A percentile compares a stretch with the other conserved stretches of the same genome.
Conservation (phyloP, 306 rosid genomes). For the Quercus mongolica region DNA sequence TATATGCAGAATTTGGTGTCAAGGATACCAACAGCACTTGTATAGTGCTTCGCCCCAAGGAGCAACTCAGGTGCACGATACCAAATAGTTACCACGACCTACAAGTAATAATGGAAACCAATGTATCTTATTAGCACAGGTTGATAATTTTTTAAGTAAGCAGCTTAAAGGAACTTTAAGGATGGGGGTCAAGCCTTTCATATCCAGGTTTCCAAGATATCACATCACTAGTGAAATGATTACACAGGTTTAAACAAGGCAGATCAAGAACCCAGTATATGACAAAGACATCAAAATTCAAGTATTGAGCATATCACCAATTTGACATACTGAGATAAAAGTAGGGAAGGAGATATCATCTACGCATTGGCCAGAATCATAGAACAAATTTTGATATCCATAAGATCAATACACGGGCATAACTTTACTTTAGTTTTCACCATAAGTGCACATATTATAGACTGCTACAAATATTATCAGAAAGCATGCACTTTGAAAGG, state of each 20-base stretch:
- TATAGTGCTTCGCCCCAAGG: constrained; percentile 97
- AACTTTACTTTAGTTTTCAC: not conserved
- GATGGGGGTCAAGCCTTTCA: constrained; percentile 5
- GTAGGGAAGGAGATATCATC: not conserved
- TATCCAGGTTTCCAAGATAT: constrained; percentile 4
- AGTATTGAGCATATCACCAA: constrained; percentile 14
- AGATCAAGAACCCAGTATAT: constrained; percentile 11
- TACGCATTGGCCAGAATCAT: not conserved
- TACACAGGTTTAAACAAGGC: not conserved
- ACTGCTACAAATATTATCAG: not conserved
- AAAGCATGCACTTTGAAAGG: not conserved
- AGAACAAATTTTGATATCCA: not conserved
- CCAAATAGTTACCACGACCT: constrained; percentile 99
- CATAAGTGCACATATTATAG: not conserved
- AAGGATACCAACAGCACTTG: constrained; percentile 98
- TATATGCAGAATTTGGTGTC: constrained; percentile 6
- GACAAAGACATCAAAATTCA: constrained; percentile 15
- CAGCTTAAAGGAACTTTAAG: constrained; percentile 6
- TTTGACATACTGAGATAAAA: not conserved
- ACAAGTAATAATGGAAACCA: constrained; percentile 26
- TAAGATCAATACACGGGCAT: not conserved
- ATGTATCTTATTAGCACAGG: constrained; percentile 15
- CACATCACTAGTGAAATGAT: constrained; percentile 2
- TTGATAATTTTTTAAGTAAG: constrained; percentile 3
- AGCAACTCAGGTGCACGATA: constrained; percentile 99